Conservation (phyloP, 75 land plant species). For the Ceratopteris richardii region DNA sequence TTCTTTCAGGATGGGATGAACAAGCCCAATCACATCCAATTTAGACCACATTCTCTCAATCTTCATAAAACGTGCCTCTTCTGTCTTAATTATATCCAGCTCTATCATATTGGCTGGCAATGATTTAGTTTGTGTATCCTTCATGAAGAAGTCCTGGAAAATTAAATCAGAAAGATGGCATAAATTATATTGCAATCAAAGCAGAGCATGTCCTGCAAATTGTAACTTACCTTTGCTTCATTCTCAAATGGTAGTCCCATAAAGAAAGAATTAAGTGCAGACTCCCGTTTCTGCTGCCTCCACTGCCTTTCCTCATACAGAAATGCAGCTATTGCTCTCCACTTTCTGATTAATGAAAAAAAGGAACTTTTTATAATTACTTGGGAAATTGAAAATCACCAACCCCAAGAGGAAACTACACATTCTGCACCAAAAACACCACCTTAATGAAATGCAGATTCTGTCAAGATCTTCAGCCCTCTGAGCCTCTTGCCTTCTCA, state of each 20-base stretch:
- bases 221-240: constrained; percentile 20
- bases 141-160: neutral
- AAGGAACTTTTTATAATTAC: neutral
- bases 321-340: constrained; percentile 46
- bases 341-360: constrained; percentile 36
- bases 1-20: constrained; percentile 31
- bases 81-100: constrained; percentile 35
- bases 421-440: neutral
- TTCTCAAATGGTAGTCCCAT: constrained; percentile 55
- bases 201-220: no score
- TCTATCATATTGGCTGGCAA: constrained; percentile 3
- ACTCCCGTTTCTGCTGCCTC: constrained; percentile 34
- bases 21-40: constrained; percentile 54
- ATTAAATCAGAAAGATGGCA: neutral
- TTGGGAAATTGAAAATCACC: constrained; percentile 1
- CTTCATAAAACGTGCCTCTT: constrained; percentile 37
- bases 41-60: constrained; percentile 50
- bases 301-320: constrained; percentile 35
- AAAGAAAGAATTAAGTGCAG: constrained; percentile 55
- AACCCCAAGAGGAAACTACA: neutral
- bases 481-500: neutral
- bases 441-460: neutral
- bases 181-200: no score
- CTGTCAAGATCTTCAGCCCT: neutral
- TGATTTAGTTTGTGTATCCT: constrained; percentile 1